Evolutionary conservation across 305 asterid genomes (phyloP), one percentile per base, ranked within the genome.

Genomic region (Rubia peregrina): DNA sequence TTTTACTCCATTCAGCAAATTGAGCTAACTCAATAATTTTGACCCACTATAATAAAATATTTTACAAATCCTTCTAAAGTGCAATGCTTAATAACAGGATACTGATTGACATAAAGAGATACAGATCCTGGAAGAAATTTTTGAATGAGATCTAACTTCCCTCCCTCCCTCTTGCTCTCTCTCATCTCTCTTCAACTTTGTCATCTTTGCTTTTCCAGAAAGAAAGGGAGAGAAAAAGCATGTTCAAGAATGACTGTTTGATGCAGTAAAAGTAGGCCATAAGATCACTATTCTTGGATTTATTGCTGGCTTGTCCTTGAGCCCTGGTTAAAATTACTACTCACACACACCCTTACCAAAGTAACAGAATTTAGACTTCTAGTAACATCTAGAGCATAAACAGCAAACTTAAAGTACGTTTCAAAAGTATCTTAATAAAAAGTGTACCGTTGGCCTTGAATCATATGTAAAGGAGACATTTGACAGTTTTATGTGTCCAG

Each of bases 401-500:
- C 26, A 7, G 12, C 43, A 46, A 48, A 1, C 46, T 33, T 49
- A 17, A 30, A 53, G 61, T 30, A 51, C 9, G 42, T 16, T 17
- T 19, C 33, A 41, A 36, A 3, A 1, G 16, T 67, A 43, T 51
- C 61, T 63, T 61, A 73, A 74, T 44, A 38, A 73, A 42, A 78
- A 71, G 70, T 85, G 74, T 85, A 91, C 96, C 84, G 70, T 74
- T 70, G 84, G 64, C 83, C 99, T 88, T 68, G 95, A 83, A 83
- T 93, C 89, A 77, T 91, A 94, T 82, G 81, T 77, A 80, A 91
- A 94, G 66, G 89, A 74, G 61, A 91, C 88, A 73, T 84, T 86
- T 71, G 66, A 74, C 82, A 91, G 91, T 78, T 89, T 90, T 79
- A 94, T 82, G 71, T 71, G 85, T 65, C 98, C 99, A 30, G 74